Conservation (phyloP, 805 yeast species). For the Lipomyces lipofer region DNA sequence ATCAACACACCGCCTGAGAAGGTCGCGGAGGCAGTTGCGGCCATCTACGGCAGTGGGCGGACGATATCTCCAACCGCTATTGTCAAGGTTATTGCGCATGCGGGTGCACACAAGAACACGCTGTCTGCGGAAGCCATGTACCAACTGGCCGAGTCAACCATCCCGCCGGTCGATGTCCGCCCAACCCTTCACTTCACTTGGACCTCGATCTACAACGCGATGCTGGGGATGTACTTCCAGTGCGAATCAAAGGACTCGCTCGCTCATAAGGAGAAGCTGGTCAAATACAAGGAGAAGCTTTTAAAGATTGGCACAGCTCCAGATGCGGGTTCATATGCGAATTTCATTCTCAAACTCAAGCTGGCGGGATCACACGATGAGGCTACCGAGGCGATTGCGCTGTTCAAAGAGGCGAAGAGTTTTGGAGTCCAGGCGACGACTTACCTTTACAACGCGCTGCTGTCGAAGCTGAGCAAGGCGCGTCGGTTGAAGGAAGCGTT, state of each 20-base stretch:
- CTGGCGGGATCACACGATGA: slow-evolving; percentile 37
- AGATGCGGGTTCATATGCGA: slow-evolving; percentile 42
- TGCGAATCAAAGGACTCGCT: slow-evolving; percentile 33
- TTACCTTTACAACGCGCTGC: slow-evolving; percentile 40
- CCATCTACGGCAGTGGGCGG: slow-evolving; percentile 2
- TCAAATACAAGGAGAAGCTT: slow-evolving; percentile 36
- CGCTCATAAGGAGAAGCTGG: slow-evolving; percentile 26
- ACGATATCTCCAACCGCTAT: slow-evolving; percentile 15
- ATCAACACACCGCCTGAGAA: background rate
- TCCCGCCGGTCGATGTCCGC: slow-evolving; percentile 15
- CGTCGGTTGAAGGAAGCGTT: slow-evolving; percentile 40
- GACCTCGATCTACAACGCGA: slow-evolving; percentile 36
- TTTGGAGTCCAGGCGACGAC: slow-evolving; percentile 38
- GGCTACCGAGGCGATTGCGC: slow-evolving; percentile 38
- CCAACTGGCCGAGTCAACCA: slow-evolving; percentile 9
- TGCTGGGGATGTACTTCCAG: slow-evolving; percentile 35
- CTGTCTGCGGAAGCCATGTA: slow-evolving; percentile 20
- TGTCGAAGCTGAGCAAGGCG: slow-evolving; percentile 43
- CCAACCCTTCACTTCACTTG: slow-evolving; percentile 30
- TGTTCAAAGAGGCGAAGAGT: slow-evolving; percentile 39
- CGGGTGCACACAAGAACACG: slow-evolving; percentile 13
- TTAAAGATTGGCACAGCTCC: slow-evolving; percentile 38
- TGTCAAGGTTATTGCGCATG: slow-evolving; percentile 16
- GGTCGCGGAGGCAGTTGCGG: slow-evolving; percentile 2
- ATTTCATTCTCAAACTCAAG: slow-evolving; percentile 35